Percentiles rank a stretch among this genome's conserved stretches.
Evolutionary conservation across 2,329 filamentous ascomycete genomes (phyloP).

Genomic region (Aspergillus tubingensis): DNA sequence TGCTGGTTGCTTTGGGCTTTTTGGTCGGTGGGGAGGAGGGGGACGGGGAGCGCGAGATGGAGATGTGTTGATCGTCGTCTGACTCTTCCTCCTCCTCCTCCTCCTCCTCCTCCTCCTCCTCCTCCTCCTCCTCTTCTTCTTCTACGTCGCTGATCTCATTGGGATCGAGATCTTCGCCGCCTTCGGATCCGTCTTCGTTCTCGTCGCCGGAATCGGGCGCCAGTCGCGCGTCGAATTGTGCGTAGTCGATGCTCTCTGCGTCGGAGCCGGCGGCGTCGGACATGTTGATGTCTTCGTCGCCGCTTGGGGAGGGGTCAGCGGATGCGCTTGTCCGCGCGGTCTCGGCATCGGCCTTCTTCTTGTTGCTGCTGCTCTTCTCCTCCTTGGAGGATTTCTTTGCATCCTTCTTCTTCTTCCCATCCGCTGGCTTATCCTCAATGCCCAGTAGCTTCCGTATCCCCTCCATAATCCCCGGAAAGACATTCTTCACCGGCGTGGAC

Average conservation of each 20-base stretch:
- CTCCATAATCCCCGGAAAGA: conserved; percentile 50
- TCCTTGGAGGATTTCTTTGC: neutral
- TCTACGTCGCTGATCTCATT: conserved; percentile 1
- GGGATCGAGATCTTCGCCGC: conserved; percentile 11
- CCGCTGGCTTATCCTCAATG: conserved; percentile 27
- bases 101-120: no score
- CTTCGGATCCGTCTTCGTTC: conserved; percentile 23
- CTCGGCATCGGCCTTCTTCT: no score
- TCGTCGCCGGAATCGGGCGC: conserved; percentile 32
- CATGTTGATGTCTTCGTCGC: conserved; percentile 19
- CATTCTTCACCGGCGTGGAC: conserved; percentile 59
- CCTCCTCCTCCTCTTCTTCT: neutral
- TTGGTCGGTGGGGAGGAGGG: conserved; percentile 24
- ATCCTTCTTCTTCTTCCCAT: conserved; percentile 15
- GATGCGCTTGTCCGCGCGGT: neutral
- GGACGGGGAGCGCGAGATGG: conserved; percentile 39
- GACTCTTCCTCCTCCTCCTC: neutral
- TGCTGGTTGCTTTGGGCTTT: conserved; percentile 26
- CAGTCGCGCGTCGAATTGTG: conserved; percentile 38
- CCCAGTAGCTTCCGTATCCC: conserved; percentile 44
- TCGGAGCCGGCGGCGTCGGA: conserved; percentile 23
- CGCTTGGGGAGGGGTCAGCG: conserved; percentile 8
- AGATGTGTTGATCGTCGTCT: conserved; percentile 16
- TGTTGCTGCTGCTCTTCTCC: neutral
- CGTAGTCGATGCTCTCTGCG: conserved; percentile 30